A percentile compares a stretch with the other conserved stretches of the same genome.
These are phyloP conservation scores for Stellera chamaejasme DNA, from an alignment of 345 rosid genomes.

Conservation along the genomic window DNA sequence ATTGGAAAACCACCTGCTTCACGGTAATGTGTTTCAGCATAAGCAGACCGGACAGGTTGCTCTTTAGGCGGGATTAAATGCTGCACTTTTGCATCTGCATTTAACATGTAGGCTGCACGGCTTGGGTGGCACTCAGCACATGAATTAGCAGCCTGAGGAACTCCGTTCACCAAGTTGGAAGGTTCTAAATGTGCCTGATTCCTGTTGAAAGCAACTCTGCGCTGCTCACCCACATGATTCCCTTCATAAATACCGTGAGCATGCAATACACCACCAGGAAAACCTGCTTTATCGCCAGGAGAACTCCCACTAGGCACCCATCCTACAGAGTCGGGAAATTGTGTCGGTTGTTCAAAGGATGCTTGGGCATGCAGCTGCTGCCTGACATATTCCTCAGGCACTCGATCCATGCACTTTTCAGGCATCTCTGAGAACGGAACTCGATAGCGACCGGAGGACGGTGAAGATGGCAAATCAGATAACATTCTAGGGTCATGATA, in stretches of 20 bases:
- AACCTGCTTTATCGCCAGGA: constrained; percentile 53
- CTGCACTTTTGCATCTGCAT: constrained; percentile 49
- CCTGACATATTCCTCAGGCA: constrained; percentile 65
- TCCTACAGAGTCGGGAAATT: constrained; percentile 49
- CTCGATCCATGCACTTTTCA: constrained; percentile 52
- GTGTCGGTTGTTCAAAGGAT: constrained; percentile 46
- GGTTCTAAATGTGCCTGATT: constrained; percentile 51
- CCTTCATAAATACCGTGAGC: constrained; percentile 57
- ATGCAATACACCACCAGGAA: constrained; percentile 65
- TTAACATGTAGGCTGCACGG: constrained; percentile 46
- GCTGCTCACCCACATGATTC: constrained; percentile 52
- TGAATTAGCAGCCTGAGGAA: constrained; percentile 32
- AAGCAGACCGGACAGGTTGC: constrained; percentile 31
- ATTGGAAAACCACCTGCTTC: constrained; percentile 82
- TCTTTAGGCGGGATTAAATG: constrained; percentile 44
- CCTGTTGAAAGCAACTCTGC: constrained; percentile 45
- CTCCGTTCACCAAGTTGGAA: constrained; percentile 45
- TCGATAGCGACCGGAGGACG: constrained; percentile 62
- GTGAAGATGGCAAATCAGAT: constrained; percentile 66
- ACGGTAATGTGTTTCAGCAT: constrained; percentile 42
- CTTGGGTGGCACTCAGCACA: constrained; percentile 51
- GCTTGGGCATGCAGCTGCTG: constrained; percentile 51
- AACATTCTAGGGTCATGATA: constrained; percentile 60
- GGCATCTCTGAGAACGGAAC: constrained; percentile 59
- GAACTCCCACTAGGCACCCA: constrained; percentile 69